Base-by-base conservation (phyloP, 345 rosid genomes). In the Laguncularia racemosa region DNA sequence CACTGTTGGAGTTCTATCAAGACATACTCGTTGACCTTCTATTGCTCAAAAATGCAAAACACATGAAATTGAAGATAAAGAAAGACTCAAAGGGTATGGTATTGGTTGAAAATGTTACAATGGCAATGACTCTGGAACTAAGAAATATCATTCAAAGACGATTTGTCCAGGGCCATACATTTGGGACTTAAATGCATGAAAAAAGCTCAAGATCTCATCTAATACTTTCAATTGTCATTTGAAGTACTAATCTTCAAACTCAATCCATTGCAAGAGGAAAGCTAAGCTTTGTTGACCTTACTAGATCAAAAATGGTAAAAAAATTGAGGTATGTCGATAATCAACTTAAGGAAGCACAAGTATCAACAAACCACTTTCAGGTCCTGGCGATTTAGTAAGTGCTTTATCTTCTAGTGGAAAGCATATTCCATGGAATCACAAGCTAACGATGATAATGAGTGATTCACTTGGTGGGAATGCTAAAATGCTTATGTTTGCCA, bases 401-500 rank as follows among this genome's bases (percentile, higher is more conserved):
- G 95, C 97, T 64, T 76, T 93, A 62, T 89, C 97, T 48, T 76
- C 97, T 4, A 82, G 89, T 26, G 71, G 81, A 63, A 97, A 86
- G 63, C 97, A 93, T 60, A 84, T 89, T 48, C 97, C 99, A 12
- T 93, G 97, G 49, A 93, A 93, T 64, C 99, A 93, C 85, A 93
- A 93, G 67, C 55, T 93, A 61, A 93, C 97, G 0, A 87, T 93
- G 99, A 63, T 93, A 69, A 89, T 93, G 97, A 89, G 96, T 19
- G 99, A 93, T 73, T 93, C 99, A 23, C 83, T 93, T 2, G 99
- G 99, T 20, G 99, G 99, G 55, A 93, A 93, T 76, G 99, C 99
- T 0, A 93, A 93, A 71, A 93, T 96, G 1, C 85, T 87, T 44
- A 93, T 89, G 99, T 89, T 93, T 33, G 99, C 89, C 18, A 93